Base-by-base conservation (phyloP, 371 early-diverging fungal genomes). In the Mucor piriformis region DNA sequence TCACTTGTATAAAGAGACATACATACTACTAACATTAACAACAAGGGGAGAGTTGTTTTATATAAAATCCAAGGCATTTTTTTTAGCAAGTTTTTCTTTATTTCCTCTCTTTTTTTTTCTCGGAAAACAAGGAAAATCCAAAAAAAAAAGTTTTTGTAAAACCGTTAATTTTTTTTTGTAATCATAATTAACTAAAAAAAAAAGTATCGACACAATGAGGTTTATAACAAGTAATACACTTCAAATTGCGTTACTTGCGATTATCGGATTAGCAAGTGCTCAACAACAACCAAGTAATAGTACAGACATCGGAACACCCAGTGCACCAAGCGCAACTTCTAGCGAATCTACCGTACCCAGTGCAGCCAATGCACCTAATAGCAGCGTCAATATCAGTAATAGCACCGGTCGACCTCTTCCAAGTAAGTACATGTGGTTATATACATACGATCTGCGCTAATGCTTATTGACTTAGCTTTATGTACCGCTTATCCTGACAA, bases 401-500 rank as follows among this genome's bases (percentile, higher is more conserved):
- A 29, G 4, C 29, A 29, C 29, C 54, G 40, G n/a, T n/a, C 25
- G 18, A 5, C 27, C 54, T 20, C 55, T 34, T 43, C 55, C 46
- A 29, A 44, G 54, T 54, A 54, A 33, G 21, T 29, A n/a, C 15
- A 1, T 23, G 35, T 7, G 33, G 0, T 8, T 40, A 16, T 40
- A 16, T 37, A n/a, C 24, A 40, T 27, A 40, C 23, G 27, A 18
- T 8, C 20, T 18, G 3, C 29, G 10, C 13, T 32, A 15, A 43
- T 33, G 6, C 3, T n/a, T 50, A 12, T 32, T 32, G 16, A 32
- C 3, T 44, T 8, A 62, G 63, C 18, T 15, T 25, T 57, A 33
- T 57, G 57, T 37, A 44, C 63, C 10, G 16, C 47, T n/a, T 66
- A 66, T 56, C 66, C 61, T 18, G 46, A 29, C 5, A 38, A 47